phyloP scores from a whole-genome alignment of 2,329 filamentous ascomycete species.

The Paradendryphiella salina region DNA sequence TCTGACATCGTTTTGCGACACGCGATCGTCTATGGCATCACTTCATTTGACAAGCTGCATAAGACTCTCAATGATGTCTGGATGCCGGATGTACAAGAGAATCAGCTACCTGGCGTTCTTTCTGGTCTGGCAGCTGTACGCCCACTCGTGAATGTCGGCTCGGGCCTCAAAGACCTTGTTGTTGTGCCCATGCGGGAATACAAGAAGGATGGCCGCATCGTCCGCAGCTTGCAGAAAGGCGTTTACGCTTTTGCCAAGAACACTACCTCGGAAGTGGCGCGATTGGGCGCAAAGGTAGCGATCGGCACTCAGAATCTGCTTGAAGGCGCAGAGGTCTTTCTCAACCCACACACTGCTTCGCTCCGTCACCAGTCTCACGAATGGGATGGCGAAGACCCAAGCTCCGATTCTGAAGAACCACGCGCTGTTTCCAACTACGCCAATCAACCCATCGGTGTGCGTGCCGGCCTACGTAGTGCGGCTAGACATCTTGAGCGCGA shows the following conservation, averaged over 20 bases:
- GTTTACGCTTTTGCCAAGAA: slow-evolving; percentile 88
- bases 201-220: slow-evolving; percentile 86
- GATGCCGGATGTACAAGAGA: slow-evolving; percentile 88
- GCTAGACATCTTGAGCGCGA: slow-evolving; percentile 83
- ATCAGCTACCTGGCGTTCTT: slow-evolving; percentile 86
- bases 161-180: slow-evolving; percentile 81
- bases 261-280: slow-evolving; percentile 91
- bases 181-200: slow-evolving; percentile 92
- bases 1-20: slow-evolving; percentile 84
- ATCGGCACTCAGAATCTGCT: slow-evolving; percentile 94
- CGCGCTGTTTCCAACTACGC: slow-evolving; percentile 90
- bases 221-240: slow-evolving; percentile 90
- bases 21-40: slow-evolving; percentile 89
- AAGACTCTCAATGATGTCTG: slow-evolving; percentile 92
- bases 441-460: slow-evolving; percentile 86
- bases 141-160: slow-evolving; percentile 86
- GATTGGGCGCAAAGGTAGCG: slow-evolving; percentile 89
- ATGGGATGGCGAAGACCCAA: slow-evolving; percentile 61
- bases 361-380: slow-evolving; percentile 34
- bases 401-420: slow-evolving; percentile 67
- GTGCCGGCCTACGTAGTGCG: slow-evolving; percentile 82
- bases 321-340: slow-evolving; percentile 81
- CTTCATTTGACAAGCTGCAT: slow-evolving; percentile 86
- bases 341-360: slow-evolving; percentile 51
- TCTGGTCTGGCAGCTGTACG: slow-evolving; percentile 89